Evolutionary conservation across 306 rosid species (phyloP).

Genomic region (Phaseolus lunatus): DNA sequence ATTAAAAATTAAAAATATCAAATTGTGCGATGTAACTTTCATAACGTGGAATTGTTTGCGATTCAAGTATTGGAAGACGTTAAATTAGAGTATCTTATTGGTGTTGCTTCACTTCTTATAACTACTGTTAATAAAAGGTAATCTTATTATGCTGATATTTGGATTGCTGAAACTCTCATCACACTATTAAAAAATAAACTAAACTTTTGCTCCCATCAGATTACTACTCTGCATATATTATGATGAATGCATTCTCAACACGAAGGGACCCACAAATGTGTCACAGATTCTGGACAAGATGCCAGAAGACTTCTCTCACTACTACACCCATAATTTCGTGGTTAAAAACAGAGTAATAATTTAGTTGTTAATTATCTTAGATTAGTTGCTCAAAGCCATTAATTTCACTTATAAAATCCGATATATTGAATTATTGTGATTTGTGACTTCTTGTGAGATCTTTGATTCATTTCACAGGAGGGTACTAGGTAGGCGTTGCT

Average conservation of each 20-base stretch:
- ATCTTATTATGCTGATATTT: slow-evolving; percentile 36
- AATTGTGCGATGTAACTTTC: slow-evolving; percentile 3
- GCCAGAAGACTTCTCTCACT: background rate
- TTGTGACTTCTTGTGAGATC: background rate
- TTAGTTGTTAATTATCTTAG: too few species aligned
- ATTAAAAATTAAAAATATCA: slow-evolving; percentile 5
- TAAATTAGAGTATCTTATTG: slow-evolving; percentile 48
- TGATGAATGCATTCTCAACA: background rate
- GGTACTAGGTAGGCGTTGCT: background rate
- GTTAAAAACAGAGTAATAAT: too few species aligned
- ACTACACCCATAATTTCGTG: too few species aligned
- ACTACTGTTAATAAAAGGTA: slow-evolving; percentile 19
- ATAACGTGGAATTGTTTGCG: slow-evolving; percentile 43
- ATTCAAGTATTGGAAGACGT: slow-evolving; percentile 35
- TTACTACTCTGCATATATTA: background rate
- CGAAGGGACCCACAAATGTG: background rate
- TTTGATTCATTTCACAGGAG: background rate
- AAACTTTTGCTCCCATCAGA: too few species aligned
- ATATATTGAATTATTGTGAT: background rate
- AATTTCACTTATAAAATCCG: background rate
- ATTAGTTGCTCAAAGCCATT: background rate
- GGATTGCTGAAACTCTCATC: slow-evolving; percentile 25
- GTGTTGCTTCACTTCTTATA: slow-evolving; percentile 41
- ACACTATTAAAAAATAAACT: background rate
- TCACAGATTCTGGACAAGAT: background rate